Base-by-base conservation (phyloP, 1,284 basidiomycete species). In the Porodaedalea pini region DNA sequence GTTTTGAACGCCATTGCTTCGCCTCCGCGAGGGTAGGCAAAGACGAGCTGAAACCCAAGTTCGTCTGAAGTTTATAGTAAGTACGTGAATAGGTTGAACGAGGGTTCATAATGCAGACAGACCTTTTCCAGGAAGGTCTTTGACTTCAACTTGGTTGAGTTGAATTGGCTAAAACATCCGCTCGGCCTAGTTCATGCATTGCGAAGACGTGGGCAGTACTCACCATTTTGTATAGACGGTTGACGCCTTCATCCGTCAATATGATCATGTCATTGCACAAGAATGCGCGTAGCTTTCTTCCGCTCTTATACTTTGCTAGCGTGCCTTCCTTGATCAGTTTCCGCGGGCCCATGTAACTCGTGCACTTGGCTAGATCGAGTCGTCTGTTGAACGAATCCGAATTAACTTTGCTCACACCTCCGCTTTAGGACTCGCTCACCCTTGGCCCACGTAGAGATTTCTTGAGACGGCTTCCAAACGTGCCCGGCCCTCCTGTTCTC, bases 341-440 rank as follows among this genome's bases (percentile, higher is more conserved):
- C 21, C 95, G 79, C 7, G 79, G 73, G 0, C 91, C 93, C 76
- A 92, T 85, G 64, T 83, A 79, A 1, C 88, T 81, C 7, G 94
- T 97, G 0, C 90, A 88, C 2, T 88, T 90, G 0, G 92, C 95
- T n/a, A 98, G 75, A 68, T 98, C 93, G 27, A 97, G 80, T 13
- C 88, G 85, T 0, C 90, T 92, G 55, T 2, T 37, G 23, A 57
- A 27, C 55, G 32, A 31, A 36, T 13, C 5, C 19, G 19, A 23
- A 50, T 7, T 60, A 53, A 44, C 29, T n/a, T 15, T 50, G 31
- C 56, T 36, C 15, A 51, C 21, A 21, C 21, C 15, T 40, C 13
- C 17, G 52, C 29, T 37, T 13, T n/a, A 51, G 31, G 25, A n/a
- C 11, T 2, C 10, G 73, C 81, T 65, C 61, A 89, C 88, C 88